Evolutionary conservation across 768 basidiomycete genomes (phyloP).

Genomic region (Lactarius akahatsu): DNA sequence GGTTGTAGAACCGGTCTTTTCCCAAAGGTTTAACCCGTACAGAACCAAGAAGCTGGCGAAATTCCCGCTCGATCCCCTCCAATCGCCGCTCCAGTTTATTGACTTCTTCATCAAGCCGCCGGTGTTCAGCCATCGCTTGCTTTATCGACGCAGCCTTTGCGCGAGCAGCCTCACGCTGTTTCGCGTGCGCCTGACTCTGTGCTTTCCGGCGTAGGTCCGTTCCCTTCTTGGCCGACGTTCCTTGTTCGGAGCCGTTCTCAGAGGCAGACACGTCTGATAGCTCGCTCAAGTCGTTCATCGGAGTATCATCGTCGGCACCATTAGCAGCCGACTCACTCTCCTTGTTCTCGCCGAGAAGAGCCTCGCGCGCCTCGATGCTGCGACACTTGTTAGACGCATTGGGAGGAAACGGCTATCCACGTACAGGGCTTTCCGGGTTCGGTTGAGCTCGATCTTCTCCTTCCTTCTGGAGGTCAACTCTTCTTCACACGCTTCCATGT

Average conservation of each 20-base stretch:
- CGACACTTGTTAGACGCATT: slow-evolving; percentile 21
- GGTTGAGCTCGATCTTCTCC: slow-evolving; percentile 93
- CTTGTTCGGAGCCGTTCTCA: slow-evolving; percentile 57
- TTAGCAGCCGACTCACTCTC: slow-evolving; percentile 39
- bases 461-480: slow-evolving; percentile 90
- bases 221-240: slow-evolving; percentile 35
- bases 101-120: slow-evolving; percentile 84
- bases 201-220: slow-evolving; percentile 47
- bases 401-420: slow-evolving; percentile 37
- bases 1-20: slow-evolving; percentile 89
- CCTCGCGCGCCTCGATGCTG: slow-evolving; percentile 73
- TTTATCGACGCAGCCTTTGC: slow-evolving; percentile 77
- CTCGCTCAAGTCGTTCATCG: slow-evolving; percentile 67
- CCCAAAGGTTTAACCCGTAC: slow-evolving; percentile 88
- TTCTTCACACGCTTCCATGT: slow-evolving; percentile 89
- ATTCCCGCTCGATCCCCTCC: slow-evolving; percentile 89
- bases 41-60: slow-evolving; percentile 82
- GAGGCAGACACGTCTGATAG: slow-evolving; percentile 66
- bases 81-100: slow-evolving; percentile 77
- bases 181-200: slow-evolving; percentile 61
- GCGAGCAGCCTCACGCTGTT: slow-evolving; percentile 77
- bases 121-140: slow-evolving; percentile 79
- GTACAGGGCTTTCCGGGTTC: slow-evolving; percentile 84
- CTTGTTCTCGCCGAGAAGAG: slow-evolving; percentile 54
- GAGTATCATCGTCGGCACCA: slow-evolving; percentile 53